Percentiles rank a stretch among this genome's conserved stretches.
These are phyloP conservation scores for Pisolithus tinctorius DNA, from an alignment of 768 basidiomycete species.

Conservation along the genomic window DNA sequence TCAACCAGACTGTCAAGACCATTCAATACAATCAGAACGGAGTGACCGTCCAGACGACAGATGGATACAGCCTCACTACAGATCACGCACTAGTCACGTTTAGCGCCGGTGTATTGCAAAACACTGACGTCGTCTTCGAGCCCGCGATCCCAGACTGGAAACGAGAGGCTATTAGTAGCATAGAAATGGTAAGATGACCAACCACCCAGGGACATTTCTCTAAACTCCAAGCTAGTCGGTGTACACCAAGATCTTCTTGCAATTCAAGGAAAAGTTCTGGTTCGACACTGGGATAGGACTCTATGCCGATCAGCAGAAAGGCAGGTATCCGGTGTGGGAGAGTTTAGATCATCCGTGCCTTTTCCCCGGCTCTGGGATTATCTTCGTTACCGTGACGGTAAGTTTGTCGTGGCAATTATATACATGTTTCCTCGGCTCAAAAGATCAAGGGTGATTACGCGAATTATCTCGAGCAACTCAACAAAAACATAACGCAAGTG, in stretches of 20 bases:
- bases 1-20: conserved; percentile 44
- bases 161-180: conserved; percentile 53
- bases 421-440: too few relatives aligned
- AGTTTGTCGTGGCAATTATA: too few relatives aligned
- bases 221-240: conserved; percentile 31
- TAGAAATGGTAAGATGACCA: conserved; percentile 43
- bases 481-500: conserved; percentile 33
- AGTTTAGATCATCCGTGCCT: conserved; percentile 25
- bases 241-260: conserved; percentile 64
- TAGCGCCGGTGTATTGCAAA: conserved; percentile 64
- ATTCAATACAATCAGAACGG: conserved; percentile 40
- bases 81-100: conserved; percentile 63
- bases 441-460: conserved; percentile 50
- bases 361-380: too few relatives aligned
- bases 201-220: not conserved
- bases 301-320: conserved; percentile 54
- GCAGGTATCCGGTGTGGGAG: conserved; percentile 64
- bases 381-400: too few relatives aligned
- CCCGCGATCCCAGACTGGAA: conserved; percentile 56
- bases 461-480: conserved; percentile 47
- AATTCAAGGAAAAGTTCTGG: conserved; percentile 59
- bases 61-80: conserved; percentile 38
- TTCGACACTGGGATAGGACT: conserved; percentile 43
- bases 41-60: conserved; percentile 40
- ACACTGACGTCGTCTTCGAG: conserved; percentile 50